These are phyloP conservation scores for Daldinia caldariorum DNA, from an alignment of 495 filamentous ascomycete genomes.

Conservation along the genomic window DNA sequence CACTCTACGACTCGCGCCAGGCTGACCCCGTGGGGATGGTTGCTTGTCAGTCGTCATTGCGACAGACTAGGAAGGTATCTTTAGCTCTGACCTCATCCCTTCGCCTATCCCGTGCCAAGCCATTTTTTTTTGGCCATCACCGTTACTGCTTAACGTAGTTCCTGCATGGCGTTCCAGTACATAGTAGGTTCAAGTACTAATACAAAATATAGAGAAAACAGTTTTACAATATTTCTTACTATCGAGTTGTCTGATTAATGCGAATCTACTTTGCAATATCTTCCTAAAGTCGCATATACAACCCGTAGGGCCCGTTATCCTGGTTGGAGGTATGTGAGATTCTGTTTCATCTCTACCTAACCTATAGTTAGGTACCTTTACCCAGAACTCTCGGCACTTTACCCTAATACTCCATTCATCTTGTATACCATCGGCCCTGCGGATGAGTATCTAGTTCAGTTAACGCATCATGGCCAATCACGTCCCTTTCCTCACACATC, in stretches of 20 bases:
- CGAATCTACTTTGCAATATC: conserved; percentile 28
- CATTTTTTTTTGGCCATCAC: conserved; percentile 17
- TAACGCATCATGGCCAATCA: conserved; percentile 52
- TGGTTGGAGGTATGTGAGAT: conserved; percentile 44
- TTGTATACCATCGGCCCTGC: conserved; percentile 54
- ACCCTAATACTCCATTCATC: conserved; percentile 45
- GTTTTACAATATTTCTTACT: conserved; percentile 13
- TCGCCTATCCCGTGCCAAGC: conserved; percentile 20
- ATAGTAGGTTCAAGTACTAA: conserved; percentile 35
- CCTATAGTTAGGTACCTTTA: no score
- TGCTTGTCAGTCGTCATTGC: conserved; percentile 31
- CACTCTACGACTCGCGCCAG: conserved; percentile 24
- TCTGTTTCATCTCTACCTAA: conserved; percentile 30
- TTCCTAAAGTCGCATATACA: conserved; percentile 17
- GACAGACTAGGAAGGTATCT: conserved; percentile 24
- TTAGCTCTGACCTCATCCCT: conserved; percentile 34
- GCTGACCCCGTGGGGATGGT: conserved; percentile 42
- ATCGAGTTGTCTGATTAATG: conserved; percentile 20
- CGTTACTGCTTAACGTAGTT: conserved; percentile 17
- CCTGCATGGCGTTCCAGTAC: conserved; percentile 24
- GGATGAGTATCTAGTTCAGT: conserved; percentile 53
- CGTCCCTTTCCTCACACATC: conserved; percentile 34
- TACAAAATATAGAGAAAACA: conserved; percentile 25
- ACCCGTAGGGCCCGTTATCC: conserved; percentile 11
- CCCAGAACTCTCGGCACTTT: conserved; percentile 53